Base-by-base conservation (phyloP, 2,329 filamentous ascomycete genomes). In the Tolypocladium paradoxum region DNA sequence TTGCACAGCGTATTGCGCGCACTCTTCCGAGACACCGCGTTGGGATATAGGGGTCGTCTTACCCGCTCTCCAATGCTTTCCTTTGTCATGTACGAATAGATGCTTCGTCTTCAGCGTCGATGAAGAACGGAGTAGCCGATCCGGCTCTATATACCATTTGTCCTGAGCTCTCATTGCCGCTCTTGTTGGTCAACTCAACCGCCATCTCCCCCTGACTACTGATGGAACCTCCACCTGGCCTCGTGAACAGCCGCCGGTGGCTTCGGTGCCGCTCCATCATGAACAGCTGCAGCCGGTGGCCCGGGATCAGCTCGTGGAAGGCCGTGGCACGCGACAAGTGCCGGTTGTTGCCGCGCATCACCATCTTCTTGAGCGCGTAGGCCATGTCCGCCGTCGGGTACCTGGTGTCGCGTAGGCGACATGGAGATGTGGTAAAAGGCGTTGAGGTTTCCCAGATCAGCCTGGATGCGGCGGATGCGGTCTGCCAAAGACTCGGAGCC, bases 251-350 rank as follows among this genome's bases (percentile, higher is more conserved):
- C 22, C 64, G 62, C 6, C 79, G 73, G 62, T 83, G 77, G 3
- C 73, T 70, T 20, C 70, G 71, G 54, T 73, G 63, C 7, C 79
- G 71, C 16, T 67, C 63, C 18, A 71, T 73, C 60, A 76, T 70
- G 62, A 76, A 74, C 18, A 75, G 63, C 60, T 83, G 79, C 31
- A 82, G 67, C 50, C 79, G 72, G 56, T 82, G 79, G 1, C 80
- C 80, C 0, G 80, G 79, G 16, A 83, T 77, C 63, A 83, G 75
- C 63, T 83, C 80, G 61, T 83, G 80, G 59, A 83, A 83, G 2
- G 80, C 79, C 0, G 79, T 83, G 6, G 79, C 77, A 2, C 76
- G 73, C 5, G 77, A 69, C 62, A 82, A 81, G 59, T 80, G 76
- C 1, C 71, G 70, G 58, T 79, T 82, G 64, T 83, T 83, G 12